phyloP scores from a whole-genome alignment of 2,329 filamentous ascomycete genomes.

The Claviceps pusilla region DNA sequence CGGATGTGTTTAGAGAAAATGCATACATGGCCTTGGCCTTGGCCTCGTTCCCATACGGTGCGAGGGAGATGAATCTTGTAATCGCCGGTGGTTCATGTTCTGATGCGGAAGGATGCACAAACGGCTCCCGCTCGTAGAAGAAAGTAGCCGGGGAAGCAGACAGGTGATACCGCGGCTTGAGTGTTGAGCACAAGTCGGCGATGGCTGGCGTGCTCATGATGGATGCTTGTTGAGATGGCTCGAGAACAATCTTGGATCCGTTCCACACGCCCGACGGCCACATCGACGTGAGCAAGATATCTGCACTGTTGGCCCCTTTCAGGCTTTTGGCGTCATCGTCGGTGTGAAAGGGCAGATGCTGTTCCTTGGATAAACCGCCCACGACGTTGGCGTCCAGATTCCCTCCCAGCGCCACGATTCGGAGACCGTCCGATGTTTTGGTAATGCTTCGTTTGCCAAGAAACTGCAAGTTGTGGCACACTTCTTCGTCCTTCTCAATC shows the following conservation, averaged over 20 bases:
- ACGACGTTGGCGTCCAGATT: conserved; percentile 46
- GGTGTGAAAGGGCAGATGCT: conserved; percentile 64
- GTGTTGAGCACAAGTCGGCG: conserved; percentile 57
- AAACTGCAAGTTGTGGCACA: conserved; percentile 84
- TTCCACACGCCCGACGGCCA: conserved; percentile 66
- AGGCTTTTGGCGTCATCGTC: conserved; percentile 62
- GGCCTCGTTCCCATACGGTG: conserved; percentile 55
- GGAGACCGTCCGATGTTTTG: conserved; percentile 79
- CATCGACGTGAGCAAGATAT: conserved; percentile 73
- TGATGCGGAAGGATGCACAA: conserved; percentile 49
- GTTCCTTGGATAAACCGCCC: conserved; percentile 51
- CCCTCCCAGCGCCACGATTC: conserved; percentile 77
- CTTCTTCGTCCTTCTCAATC: conserved; percentile 55
- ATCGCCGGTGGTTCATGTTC: conserved; percentile 39
- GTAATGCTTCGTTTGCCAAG: conserved; percentile 75
- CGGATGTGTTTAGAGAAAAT: conserved; percentile 54
- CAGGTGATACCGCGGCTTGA: conserved; percentile 91
- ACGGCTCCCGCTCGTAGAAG: conserved; percentile 86
- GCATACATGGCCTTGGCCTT: conserved; percentile 76
- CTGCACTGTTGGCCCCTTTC: conserved; percentile 60
- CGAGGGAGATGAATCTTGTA: conserved; percentile 84
- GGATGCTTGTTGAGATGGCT: conserved; percentile 34
- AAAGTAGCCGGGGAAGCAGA: conserved; percentile 48
- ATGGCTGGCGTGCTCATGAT: conserved; percentile 49
- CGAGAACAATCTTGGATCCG: conserved; percentile 49